These are phyloP conservation scores for Macadamia tetraphylla DNA, from an alignment of 164 flowering plant species.

Conservation along the genomic window DNA sequence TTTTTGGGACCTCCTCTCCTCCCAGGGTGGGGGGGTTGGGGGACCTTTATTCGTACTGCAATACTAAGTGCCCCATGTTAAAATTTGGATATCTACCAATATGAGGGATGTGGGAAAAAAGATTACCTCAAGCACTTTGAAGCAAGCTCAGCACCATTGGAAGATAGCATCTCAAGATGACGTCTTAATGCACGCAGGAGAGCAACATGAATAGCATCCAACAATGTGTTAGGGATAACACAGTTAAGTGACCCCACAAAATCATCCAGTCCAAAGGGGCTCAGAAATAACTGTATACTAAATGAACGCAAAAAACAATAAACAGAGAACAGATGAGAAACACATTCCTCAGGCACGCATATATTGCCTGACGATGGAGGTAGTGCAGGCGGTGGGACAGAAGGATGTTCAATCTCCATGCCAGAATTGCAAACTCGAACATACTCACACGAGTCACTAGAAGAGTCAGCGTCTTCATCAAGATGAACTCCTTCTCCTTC, in stretches of 20 bases:
- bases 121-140: conserved; percentile 76
- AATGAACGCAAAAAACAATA: conserved; percentile 80
- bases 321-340: conserved; percentile 70
- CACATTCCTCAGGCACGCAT: conserved; percentile 72
- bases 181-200: conserved; percentile 59
- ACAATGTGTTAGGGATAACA: conserved; percentile 48
- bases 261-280: conserved; percentile 83
- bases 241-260: conserved; percentile 84
- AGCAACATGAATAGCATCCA: conserved; percentile 78
- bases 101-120: not conserved
- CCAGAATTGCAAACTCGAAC: conserved; percentile 20
- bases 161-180: conserved; percentile 52
- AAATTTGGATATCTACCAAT: not conserved
- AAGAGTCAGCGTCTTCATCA: conserved; percentile 45
- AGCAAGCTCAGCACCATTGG: conserved; percentile 66
- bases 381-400: conserved; percentile 45
- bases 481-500: conserved; percentile 24
- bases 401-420: conserved; percentile 24
- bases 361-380: conserved; percentile 81
- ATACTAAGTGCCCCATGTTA: not conserved
- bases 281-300: conserved; percentile 56
- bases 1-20: too few species aligned
- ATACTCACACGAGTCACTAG: conserved; percentile 51
- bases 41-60: too few species aligned
- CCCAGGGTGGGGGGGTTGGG: too few species aligned